Base-by-base conservation (phyloP, 148 eudicot species). In the Hydrangea macrophylla region DNA sequence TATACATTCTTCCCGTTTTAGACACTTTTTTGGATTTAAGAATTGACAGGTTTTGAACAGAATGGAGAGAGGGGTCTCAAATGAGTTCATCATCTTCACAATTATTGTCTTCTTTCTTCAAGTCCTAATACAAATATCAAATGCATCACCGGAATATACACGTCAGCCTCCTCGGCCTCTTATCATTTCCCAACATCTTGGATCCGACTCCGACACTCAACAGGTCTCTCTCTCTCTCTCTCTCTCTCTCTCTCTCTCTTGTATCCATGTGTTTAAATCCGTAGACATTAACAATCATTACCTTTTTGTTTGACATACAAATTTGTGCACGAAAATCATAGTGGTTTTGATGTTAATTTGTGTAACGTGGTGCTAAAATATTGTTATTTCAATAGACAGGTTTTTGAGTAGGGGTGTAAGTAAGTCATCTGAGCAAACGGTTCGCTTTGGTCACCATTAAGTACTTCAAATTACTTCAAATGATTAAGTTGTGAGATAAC, bases 191-290 rank as follows among this genome's bases (percentile, higher is more conserved):
- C 31, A 72, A 6, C 85, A 82, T 64, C 32, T 56, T 2, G 74
- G 85, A 1, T 79, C 85, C 1, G 76, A 71, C 10, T 70, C 77
- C 8, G 82, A 83, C 12, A 85, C 92, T 55, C 84, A 87, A 72
- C 88, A 84, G 88, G 88, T 84, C 5, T n/a, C 17, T 55, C 20
- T 36, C 30, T 56, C 59, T 58, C 31, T 58, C 25, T 57, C 48
- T 64, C 17, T n/a, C 37, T n/a, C n/a, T n/a, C n/a, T n/a, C n/a
- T n/a, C n/a, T n/a, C n/a, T n/a, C n/a, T n/a, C n/a, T n/a, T n/a
- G n/a, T n/a, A n/a, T n/a, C n/a, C n/a, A n/a, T n/a, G n/a, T n/a
- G n/a, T n/a, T n/a, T n/a, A n/a, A n/a, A n/a, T n/a, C n/a, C n/a
- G n/a, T n/a, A n/a, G n/a, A 20, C 15, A 23, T 18, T 26, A n/a